Percentiles rank a stretch among this genome's conserved stretches.
Evolutionary conservation across 1,139 yeast species (phyloP).

Genomic region (Hansenula lynferdii): DNA sequence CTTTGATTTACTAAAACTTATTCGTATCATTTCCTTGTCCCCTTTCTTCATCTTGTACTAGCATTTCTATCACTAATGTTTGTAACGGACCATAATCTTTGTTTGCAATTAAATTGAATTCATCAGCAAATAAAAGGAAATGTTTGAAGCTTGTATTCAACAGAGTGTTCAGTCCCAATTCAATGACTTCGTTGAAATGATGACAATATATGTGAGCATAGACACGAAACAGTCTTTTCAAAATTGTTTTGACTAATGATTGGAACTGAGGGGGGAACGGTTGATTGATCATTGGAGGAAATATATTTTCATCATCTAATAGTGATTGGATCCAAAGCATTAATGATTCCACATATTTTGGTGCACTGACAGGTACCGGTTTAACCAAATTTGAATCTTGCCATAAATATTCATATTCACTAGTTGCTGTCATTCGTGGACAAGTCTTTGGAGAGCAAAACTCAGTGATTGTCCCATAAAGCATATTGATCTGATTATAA

Average conservation of each 20-base stretch:
- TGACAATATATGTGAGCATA: slow-evolving; percentile 98
- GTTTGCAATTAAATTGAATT: slow-evolving; percentile 68
- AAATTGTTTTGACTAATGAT: slow-evolving; percentile 72
- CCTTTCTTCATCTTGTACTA: slow-evolving; percentile 11
- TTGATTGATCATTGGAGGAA: slow-evolving; percentile 87
- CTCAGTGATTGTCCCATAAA: slow-evolving; percentile 93
- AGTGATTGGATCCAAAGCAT: slow-evolving; percentile 94
- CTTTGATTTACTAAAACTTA: neutral
- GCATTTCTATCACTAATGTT: slow-evolving; percentile 66
- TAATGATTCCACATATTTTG: slow-evolving; percentile 86
- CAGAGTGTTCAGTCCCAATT: slow-evolving; percentile 87
- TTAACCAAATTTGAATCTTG: slow-evolving; percentile 57
- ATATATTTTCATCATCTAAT: slow-evolving; percentile 82
- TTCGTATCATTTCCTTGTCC: neutral
- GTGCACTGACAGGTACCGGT: slow-evolving; percentile 82
- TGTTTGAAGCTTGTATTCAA: slow-evolving; percentile 93
- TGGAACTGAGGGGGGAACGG: slow-evolving; percentile 75
- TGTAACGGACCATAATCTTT: slow-evolving; percentile 92
- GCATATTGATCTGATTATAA: slow-evolving; percentile 93
- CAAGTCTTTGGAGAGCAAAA: slow-evolving; percentile 91
- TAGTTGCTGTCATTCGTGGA: slow-evolving; percentile 96
- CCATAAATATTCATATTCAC: slow-evolving; percentile 95
- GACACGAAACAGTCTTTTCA: slow-evolving; percentile 89
- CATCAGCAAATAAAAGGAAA: slow-evolving; percentile 81
- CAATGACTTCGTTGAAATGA: slow-evolving; percentile 92